Percentiles rank a stretch among this genome's conserved stretches.
Conservation (phyloP, 495 filamentous ascomycete genomes). For the Aspergillus sclerotioniger region DNA sequence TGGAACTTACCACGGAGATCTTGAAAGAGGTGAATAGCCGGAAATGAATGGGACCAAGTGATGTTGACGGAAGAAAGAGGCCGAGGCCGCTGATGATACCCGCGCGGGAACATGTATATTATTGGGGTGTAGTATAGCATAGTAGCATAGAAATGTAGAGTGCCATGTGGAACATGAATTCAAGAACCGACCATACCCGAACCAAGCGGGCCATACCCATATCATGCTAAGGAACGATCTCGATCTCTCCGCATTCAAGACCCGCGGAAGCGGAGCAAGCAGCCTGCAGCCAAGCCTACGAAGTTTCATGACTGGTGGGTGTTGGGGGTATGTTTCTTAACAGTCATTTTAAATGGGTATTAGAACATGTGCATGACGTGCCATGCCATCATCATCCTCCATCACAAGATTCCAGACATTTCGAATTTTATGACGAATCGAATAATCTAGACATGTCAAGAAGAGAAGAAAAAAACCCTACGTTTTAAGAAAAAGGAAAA, state of each 20-base stretch:
- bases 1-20: conserved; percentile 50
- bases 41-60: neutral
- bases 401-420: conserved; percentile 40
- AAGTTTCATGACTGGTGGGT: conserved; percentile 6
- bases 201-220: too few relatives aligned
- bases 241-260: too few relatives aligned
- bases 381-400: too few relatives aligned
- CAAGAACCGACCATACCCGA: too few relatives aligned
- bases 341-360: conserved; percentile 39
- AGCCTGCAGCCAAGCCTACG: too few relatives aligned
- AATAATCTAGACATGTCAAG: conserved; percentile 39
- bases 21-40: conserved; percentile 40
- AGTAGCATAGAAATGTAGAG: neutral
- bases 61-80: neutral
- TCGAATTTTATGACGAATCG: conserved; percentile 34
- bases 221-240: too few relatives aligned
- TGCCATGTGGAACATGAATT: neutral
- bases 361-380: conserved; percentile 45
- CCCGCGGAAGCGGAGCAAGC: too few relatives aligned
- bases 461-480: too few relatives aligned
- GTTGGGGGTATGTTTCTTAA: conserved; percentile 38
- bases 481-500: too few relatives aligned
- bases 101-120: neutral
- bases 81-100: neutral
- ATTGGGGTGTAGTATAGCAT: too few relatives aligned